These are phyloP conservation scores for Tetrahymena borealis DNA, from an alignment of 73 alveolate genomes.

Conservation along the genomic window DNA sequence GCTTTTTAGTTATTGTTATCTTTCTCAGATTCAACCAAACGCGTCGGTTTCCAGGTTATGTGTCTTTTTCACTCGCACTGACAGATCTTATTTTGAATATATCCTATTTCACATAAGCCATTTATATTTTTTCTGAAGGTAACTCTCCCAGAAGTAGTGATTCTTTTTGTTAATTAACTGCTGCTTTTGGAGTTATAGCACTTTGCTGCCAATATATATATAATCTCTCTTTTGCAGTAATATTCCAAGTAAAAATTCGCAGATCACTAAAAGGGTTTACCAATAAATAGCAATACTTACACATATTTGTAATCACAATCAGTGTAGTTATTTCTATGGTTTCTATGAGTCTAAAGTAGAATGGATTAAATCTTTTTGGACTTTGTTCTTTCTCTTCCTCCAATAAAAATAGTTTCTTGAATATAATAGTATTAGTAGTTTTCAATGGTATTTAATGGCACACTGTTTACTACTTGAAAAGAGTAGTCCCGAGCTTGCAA, in stretches of 20 bases:
- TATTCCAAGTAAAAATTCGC: background rate
- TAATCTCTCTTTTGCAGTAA: background rate
- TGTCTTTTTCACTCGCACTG: background rate
- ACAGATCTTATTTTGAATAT: background rate
- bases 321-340: background rate
- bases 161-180: background rate
- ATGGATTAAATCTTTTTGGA: background rate
- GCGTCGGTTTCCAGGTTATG: background rate
- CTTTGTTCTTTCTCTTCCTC: background rate
- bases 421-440: background rate
- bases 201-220: background rate
- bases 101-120: background rate
- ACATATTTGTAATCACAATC: background rate
- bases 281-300: background rate
- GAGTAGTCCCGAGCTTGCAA: background rate
- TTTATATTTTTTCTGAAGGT: background rate
- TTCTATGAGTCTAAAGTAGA: background rate
- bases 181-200: background rate
- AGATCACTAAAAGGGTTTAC: background rate
- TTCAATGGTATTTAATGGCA: background rate
- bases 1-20: background rate
- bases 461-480: background rate
- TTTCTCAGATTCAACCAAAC: background rate
- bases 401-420: background rate
- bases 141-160: background rate